phyloP scores from a whole-genome alignment of 371 early-diverging fungal genomes.

The Lichtheimia hyalospora region DNA sequence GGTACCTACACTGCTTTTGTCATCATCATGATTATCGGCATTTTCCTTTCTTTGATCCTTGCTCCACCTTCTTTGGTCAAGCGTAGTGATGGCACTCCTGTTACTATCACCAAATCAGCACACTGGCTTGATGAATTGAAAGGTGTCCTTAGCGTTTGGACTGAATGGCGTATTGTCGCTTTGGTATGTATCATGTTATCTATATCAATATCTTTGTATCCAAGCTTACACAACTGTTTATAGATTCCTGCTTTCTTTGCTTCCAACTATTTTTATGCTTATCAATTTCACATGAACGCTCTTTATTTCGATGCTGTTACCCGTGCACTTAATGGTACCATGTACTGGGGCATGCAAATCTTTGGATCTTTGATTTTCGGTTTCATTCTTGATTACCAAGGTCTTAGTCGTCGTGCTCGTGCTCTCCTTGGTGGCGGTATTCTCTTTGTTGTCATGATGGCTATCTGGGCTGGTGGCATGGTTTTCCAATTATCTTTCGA shows the following conservation, averaged over 20 bases:
- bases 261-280: conserved; percentile 79
- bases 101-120: conserved; percentile 51
- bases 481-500: conserved; percentile 56
- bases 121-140: conserved; percentile 56
- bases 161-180: conserved; percentile 38
- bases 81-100: conserved; percentile 63
- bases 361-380: conserved; percentile 57
- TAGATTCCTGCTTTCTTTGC: conserved; percentile 66
- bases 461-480: conserved; percentile 64
- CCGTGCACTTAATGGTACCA: conserved; percentile 64
- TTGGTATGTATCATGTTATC: conserved; percentile 15
- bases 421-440: conserved; percentile 52
- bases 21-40: conserved; percentile 63
- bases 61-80: conserved; percentile 60
- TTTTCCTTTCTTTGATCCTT: conserved; percentile 48
- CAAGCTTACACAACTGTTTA: not conserved
- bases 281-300: conserved; percentile 55
- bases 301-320: conserved; percentile 60
- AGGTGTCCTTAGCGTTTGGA: conserved; percentile 63
- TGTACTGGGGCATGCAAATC: conserved; percentile 76
- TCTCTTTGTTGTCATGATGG: conserved; percentile 50
- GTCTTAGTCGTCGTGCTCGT: conserved; percentile 47
- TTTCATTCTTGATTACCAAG: conserved; percentile 51
- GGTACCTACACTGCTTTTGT: conserved; percentile 71
- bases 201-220: not conserved